These are phyloP conservation scores for Fusarium floridanum DNA, from an alignment of 2,329 filamentous ascomycete species.

Conservation along the genomic window DNA sequence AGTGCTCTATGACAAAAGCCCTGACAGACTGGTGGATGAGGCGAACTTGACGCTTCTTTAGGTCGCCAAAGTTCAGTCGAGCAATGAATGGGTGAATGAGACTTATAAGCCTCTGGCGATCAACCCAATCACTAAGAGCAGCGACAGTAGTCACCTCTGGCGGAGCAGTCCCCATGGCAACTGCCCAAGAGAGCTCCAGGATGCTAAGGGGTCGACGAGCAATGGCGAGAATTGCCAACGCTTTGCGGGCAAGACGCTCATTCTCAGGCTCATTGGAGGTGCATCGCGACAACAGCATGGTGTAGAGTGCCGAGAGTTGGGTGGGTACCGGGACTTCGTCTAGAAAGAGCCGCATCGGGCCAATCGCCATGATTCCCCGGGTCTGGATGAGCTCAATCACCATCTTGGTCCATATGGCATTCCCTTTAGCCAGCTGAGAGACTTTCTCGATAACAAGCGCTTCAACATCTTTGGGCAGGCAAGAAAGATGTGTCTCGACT, in stretches of 20 bases:
- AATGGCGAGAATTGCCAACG: conserved; percentile 42
- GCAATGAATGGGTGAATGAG: conserved; percentile 38
- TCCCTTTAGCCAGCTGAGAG: conserved; percentile 31
- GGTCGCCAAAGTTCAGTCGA: conserved; percentile 18
- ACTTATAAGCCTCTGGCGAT: conserved; percentile 44
- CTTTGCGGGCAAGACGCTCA: conserved; percentile 15
- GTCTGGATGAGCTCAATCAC: conserved; percentile 26
- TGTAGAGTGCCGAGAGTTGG: conserved; percentile 29
- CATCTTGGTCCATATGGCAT: conserved; percentile 35
- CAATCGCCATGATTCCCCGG: conserved; percentile 7
- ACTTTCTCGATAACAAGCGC: conserved; percentile 25
- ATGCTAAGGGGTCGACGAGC: conserved; percentile 47
- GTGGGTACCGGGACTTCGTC: conserved; percentile 11
- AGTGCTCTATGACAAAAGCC: conserved; percentile 19
- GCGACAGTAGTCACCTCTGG: conserved; percentile 41
- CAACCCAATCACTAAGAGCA: conserved; percentile 30
- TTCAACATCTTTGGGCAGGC: conserved; percentile 27
- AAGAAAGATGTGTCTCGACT: conserved; percentile 12
- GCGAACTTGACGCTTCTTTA: conserved; percentile 32
- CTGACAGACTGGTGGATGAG: conserved; percentile 37
- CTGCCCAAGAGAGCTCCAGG: conserved; percentile 48
- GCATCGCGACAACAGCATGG: conserved; percentile 24
- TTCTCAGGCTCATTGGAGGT: conserved; percentile 27
- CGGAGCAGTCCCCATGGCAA: conserved; percentile 31
- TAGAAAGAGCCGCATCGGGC: conserved; percentile 19